Conservation (phyloP, 495 filamentous ascomycete species). For the Chaetomidium leptoderma region DNA sequence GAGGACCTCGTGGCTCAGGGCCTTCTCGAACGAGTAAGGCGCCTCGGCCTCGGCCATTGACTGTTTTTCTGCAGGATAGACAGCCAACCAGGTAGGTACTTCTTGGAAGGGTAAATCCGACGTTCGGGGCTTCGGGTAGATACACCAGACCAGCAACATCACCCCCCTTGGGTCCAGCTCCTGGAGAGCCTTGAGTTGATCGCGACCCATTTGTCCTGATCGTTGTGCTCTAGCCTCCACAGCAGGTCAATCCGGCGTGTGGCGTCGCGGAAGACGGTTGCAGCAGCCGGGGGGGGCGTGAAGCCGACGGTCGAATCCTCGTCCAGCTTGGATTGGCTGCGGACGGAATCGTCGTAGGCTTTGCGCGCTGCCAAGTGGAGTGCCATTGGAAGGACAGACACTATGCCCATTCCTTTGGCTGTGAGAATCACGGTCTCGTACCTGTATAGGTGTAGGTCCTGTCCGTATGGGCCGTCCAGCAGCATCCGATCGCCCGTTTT, state of each 20-base stretch:
- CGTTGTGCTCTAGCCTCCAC: conserved; percentile 3
- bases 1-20: conserved; percentile 2
- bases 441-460: not conserved
- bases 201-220: conserved; percentile 2
- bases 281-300: not conserved
- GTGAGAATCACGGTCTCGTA: conserved; percentile 7
- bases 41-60: conserved; percentile 1
- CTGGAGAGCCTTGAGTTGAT: conserved; percentile 5
- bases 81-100: not conserved
- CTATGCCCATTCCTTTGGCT: conserved; percentile 8
- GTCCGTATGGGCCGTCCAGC: not conserved
- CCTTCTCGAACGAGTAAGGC: conserved; percentile 10
- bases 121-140: conserved; percentile 5
- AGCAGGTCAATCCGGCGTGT: conserved; percentile 7
- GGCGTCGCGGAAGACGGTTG: not conserved
- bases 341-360: conserved; percentile 4
- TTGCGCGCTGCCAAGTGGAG: conserved; percentile 7
- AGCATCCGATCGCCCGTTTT: conserved; percentile 1
- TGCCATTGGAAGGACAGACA: conserved; percentile 7
- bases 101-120: not conserved
- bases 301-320: not conserved
- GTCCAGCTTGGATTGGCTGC: not conserved
- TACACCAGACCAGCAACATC: conserved; percentile 7
- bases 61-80: conserved; percentile 6
- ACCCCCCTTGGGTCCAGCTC: not conserved